These are phyloP conservation scores for Spergularia azorica DNA, from an alignment of 179 eudicot genomes.

Conservation along the genomic window DNA sequence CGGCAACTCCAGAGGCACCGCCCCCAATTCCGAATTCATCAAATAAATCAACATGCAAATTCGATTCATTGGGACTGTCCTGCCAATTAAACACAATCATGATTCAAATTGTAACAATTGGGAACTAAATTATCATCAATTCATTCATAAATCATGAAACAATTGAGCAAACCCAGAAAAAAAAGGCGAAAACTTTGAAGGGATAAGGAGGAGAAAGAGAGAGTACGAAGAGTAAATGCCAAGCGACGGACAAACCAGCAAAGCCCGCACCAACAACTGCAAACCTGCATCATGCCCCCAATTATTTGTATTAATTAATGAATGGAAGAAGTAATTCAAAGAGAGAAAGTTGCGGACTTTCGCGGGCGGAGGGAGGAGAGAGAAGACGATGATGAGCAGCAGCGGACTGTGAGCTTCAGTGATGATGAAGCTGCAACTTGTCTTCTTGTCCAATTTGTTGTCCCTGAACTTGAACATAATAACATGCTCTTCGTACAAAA, in stretches of 20 bases:
- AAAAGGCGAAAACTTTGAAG: neutral
- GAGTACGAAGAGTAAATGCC: conserved; percentile 77
- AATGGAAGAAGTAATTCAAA: neutral
- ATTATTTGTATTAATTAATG: neutral
- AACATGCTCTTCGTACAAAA: too few relatives aligned
- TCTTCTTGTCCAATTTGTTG: too few relatives aligned
- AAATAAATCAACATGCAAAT: conserved; percentile 62
- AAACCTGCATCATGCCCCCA: conserved; percentile 42
- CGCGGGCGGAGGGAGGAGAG: conserved; percentile 2
- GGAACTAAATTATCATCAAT: neutral
- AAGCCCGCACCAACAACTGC: conserved; percentile 99
- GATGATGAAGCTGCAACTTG: neutral
- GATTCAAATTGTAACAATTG: neutral
- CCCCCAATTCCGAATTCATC: conserved; percentile 95
- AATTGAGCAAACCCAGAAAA: neutral
- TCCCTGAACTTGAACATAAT: too few relatives aligned
- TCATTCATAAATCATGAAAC: neutral
- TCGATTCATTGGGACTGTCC: conserved; percentile 64
- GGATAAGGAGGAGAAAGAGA: neutral
- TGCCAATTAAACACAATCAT: conserved; percentile 34
- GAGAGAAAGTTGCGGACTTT: conserved; percentile 23
- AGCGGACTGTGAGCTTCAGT: neutral
- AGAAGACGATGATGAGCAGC: conserved; percentile 1
- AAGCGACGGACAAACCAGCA: conserved; percentile 93
- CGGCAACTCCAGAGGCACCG: conserved; percentile 99